These are phyloP conservation scores for Trypanosoma conorhini DNA, from an alignment of 208 protist genomes.

Conservation along the genomic window DNA sequence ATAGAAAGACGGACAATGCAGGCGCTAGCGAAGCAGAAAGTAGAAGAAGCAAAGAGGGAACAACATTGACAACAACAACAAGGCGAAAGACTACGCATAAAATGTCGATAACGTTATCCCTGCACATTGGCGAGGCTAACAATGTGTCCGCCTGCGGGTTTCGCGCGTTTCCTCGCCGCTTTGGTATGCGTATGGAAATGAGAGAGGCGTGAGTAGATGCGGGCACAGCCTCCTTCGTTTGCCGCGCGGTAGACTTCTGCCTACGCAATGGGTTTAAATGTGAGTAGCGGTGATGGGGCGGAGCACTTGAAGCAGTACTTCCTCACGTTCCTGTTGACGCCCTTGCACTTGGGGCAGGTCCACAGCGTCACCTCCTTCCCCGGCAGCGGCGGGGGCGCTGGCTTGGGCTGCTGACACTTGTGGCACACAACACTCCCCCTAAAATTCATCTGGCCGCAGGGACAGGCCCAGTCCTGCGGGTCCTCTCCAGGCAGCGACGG, in stretches of 20 bases:
- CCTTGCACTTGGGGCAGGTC: constrained; percentile 85
- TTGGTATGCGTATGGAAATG: not conserved
- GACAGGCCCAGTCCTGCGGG: constrained; percentile 89
- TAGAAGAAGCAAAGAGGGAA: not conserved
- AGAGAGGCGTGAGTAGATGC: not conserved
- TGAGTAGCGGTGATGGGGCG: constrained; percentile 59
- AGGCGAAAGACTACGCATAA: too few species aligned
- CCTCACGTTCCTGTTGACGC: constrained; percentile 70
- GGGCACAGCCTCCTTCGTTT: not conserved
- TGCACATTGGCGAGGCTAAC: not conserved
- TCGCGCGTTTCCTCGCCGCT: not conserved
- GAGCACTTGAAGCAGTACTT: constrained; percentile 90
- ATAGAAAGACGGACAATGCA: not conserved
- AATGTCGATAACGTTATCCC: too few species aligned
- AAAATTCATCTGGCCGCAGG: constrained; percentile 93
- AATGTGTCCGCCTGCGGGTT: not conserved
- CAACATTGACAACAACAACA: not conserved
- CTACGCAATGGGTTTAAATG: constrained; percentile 52
- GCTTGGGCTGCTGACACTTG: constrained; percentile 88
- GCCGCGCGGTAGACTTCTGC: not conserved
- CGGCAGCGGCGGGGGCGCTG: constrained; percentile 64
- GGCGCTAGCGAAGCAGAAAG: not conserved
- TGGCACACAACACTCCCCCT: constrained; percentile 80
- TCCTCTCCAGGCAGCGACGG: constrained; percentile 87
- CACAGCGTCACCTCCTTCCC: constrained; percentile 83